Evolutionary conservation across 192 early-diverging fungal species (phyloP).

Genomic region (Helicostylum pulchrum): DNA sequence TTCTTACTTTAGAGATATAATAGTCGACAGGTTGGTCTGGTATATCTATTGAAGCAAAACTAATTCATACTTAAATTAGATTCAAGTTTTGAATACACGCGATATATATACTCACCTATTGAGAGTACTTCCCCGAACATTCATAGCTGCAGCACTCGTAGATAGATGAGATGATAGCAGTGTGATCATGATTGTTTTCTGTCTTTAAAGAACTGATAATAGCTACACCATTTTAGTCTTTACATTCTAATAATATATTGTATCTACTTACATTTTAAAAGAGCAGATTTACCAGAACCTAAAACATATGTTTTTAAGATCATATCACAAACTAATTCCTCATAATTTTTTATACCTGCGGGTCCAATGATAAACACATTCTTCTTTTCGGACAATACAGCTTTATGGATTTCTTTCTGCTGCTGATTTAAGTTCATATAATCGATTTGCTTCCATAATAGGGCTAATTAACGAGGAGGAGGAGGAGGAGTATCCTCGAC

Average conservation of each 20-base stretch:
- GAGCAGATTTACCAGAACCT: constrained; percentile 52
- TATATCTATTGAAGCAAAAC: constrained; percentile 62
- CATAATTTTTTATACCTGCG: constrained; percentile 34
- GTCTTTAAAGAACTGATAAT: constrained; percentile 33
- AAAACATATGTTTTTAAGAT: not conserved
- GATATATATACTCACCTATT: constrained; percentile 35
- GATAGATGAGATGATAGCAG: constrained; percentile 69
- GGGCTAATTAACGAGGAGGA: no score
- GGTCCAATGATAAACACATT: constrained; percentile 76
- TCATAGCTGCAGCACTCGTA: constrained; percentile 75
- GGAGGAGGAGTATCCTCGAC: no score
- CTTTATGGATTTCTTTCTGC: constrained; percentile 55
- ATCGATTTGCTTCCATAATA: no score
- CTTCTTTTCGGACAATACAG: constrained; percentile 49
- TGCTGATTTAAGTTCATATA: constrained; percentile 19
- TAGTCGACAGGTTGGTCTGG: constrained; percentile 36
- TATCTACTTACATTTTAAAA: constrained; percentile 31
- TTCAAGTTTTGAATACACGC: not conserved
- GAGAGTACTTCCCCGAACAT: constrained; percentile 68
- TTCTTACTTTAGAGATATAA: constrained; percentile 24
- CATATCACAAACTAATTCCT: not conserved
- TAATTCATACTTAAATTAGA: not conserved
- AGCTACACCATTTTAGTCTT: constrained; percentile 13
- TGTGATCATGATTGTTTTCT: constrained; percentile 23
- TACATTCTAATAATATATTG: not conserved